Base-by-base conservation (phyloP, 2,329 filamentous ascomycete genomes). In the Paradendryphiella salina region DNA sequence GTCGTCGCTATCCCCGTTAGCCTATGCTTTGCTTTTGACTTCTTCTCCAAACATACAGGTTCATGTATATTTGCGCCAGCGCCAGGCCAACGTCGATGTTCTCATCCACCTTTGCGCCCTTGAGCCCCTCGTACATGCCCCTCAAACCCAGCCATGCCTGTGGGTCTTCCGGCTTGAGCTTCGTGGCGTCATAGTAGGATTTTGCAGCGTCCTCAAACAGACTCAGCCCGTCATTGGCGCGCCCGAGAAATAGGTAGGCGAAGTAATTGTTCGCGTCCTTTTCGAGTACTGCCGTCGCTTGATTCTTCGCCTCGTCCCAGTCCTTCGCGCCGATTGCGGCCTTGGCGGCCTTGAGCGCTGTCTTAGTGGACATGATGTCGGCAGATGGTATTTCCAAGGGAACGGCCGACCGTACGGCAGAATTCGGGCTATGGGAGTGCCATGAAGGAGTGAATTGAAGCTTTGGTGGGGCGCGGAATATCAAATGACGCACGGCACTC, bases 61-160 rank as follows among this genome's bases (percentile, higher is more conserved):
- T 81, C 23, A 83, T 82, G 63, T 88, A 91, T 42, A 96, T 85
- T 46, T 86, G 80, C 6, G 89, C 90, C 36, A 97, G 79, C 53
- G 81, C 85, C 50, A 91, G 73, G 1, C 86, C 87, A 1, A 88
- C 89, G 37, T 84, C 77, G 39, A 88, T 86, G 67, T 96, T 96
- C 40, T 86, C 81, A 46, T 83, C 80, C 11, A 97, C 76, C 64
- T 87, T 89, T 46, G 82, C 23, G 77, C 73, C 13, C 84, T 86
- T 66, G 91, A 88, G 63, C 85, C 87, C 74, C 37, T 96, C 90
- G 69, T 90, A 96, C 23, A 97, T 75, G 65, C 86, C 89, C 71
- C 94, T 82, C 37, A 99, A 78, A 1, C 94, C 94, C 70, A 96
- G 89, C 90, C 90, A 97, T 59, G 89, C 89, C 64, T 93, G 88